These are phyloP conservation scores for Penstemon davidsonii DNA, from an alignment of 257 asterid species.

Conservation along the genomic window DNA sequence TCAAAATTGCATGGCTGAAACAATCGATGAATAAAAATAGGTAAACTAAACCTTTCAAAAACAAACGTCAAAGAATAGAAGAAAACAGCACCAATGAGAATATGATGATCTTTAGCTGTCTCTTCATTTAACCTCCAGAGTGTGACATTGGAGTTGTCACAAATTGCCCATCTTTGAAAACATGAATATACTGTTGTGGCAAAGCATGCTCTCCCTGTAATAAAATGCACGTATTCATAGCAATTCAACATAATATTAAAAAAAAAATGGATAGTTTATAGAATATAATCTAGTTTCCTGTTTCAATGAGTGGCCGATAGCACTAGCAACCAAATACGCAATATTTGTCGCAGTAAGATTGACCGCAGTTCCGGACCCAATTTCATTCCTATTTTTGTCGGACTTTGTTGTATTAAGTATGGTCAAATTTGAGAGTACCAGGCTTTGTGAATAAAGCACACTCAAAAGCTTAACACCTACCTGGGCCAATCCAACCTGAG, in stretches of 20 bases:
- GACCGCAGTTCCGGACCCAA: no score
- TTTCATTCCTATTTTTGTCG: no score
- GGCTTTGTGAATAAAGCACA: no score
- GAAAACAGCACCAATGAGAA: constrained; percentile 26
- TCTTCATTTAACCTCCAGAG: constrained; percentile 65
- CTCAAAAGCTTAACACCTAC: no score
- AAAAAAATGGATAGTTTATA: neutral
- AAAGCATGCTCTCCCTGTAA: constrained; percentile 82
- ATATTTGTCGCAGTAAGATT: neutral
- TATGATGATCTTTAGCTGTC: constrained; percentile 14
- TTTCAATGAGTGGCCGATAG: neutral
- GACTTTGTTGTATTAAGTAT: no score
- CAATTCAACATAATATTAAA: neutral
- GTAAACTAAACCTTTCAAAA: constrained; percentile 1
- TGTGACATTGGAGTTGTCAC: constrained; percentile 74
- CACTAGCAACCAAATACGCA: neutral
- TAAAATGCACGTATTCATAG: constrained; percentile 14
- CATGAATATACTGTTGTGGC: constrained; percentile 74
- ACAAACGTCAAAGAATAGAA: constrained; percentile 18
- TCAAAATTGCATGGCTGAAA: no score
- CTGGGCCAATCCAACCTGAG: no score
- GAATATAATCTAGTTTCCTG: no score
- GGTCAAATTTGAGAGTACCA: no score
- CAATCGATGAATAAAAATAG: neutral
- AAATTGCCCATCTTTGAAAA: constrained; percentile 71